These are phyloP conservation scores for Pisolithus albus DNA, from an alignment of 768 basidiomycete species.

Conservation along the genomic window DNA sequence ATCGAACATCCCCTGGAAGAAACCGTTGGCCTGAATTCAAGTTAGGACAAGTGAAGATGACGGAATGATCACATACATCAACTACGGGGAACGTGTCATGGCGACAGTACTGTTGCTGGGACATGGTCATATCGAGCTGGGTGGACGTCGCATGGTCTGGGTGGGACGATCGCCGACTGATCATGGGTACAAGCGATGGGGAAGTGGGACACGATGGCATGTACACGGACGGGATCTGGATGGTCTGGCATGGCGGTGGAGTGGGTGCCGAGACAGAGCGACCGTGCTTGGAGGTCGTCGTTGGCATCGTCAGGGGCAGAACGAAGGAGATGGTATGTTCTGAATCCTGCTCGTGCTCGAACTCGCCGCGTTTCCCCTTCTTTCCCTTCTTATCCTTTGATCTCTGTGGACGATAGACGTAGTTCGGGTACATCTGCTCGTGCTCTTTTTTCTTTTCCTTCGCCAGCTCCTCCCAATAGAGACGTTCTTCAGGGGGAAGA, in stretches of 20 bases:
- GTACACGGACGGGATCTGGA: slow-evolving; percentile 60
- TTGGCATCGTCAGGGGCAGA: slow-evolving; percentile 32
- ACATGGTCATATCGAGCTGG: slow-evolving; percentile 50
- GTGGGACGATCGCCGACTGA: slow-evolving; percentile 52
- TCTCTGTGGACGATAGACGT: slow-evolving; percentile 73
- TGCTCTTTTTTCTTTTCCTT: slow-evolving; percentile 79
- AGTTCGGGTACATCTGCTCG: slow-evolving; percentile 65
- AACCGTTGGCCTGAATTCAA: slow-evolving; percentile 38
- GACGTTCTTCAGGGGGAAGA: slow-evolving; percentile 55
- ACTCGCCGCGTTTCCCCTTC: slow-evolving; percentile 30
- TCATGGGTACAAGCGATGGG: slow-evolving; percentile 48
- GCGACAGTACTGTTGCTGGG: slow-evolving; percentile 33
- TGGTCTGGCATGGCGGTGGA: slow-evolving; percentile 58
- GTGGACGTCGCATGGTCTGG: slow-evolving; percentile 41
- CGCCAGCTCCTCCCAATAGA: slow-evolving; percentile 70
- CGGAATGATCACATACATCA: slow-evolving; percentile 34
- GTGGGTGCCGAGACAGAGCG: slow-evolving; percentile 58
- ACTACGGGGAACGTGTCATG: slow-evolving; percentile 22
- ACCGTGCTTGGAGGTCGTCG: slow-evolving; percentile 36
- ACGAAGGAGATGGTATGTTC: slow-evolving; percentile 46
- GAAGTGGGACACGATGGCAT: slow-evolving; percentile 62
- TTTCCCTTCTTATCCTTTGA: slow-evolving; percentile 41
- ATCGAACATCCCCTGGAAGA: slow-evolving; percentile 44
- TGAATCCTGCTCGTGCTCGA: slow-evolving; percentile 40
- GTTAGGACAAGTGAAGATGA: slow-evolving; percentile 4